Evolutionary conservation across 768 basidiomycete species (phyloP), one percentile per base, ranked within the genome.

Genomic region (Trametes villosa): DNA sequence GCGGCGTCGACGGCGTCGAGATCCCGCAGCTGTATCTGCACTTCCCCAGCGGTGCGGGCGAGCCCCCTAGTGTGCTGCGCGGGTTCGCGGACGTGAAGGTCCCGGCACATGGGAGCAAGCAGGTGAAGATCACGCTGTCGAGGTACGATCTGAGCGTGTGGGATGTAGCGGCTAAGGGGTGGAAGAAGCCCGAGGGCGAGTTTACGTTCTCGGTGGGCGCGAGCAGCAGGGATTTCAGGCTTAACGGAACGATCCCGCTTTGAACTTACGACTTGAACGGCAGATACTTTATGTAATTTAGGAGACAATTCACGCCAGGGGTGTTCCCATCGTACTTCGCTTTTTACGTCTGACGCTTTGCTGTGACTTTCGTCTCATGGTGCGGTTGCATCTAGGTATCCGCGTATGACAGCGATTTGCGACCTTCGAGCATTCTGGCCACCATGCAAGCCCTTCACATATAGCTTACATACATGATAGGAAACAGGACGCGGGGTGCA

Each of bases 1-100:
- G 92, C 0, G 57, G 67, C 0, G 72, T 80, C 11, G 78, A 70
- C 49, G 93, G 92, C 45, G 8, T 26, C 26, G 64, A 90, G 85
- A 84, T 87, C 46, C 85, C 90, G 11, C 91, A 93, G 76, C 72
- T 93, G 18, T 94, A 92, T 73, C 29, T 93, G 27, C 83, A 88
- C 71, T 84, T 86, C 76, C 88, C 88, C 0, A 53, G 76, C 31
- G 38, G 56, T 45, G 54, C 87, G 3, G 81, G 80, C 36, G 89
- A 92, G 68, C 91, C 91, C 2, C 91, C 91, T 0, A 84, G 83
- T 2, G 69, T 92, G 31, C 77, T 77, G 27, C 84, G 81, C 62
- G 91, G 91, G 2, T 92, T 93, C 76, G 82, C 81, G 15, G 77
- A 89, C 67, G 74, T 86, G 30, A 76, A 78, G 9, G 63, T 89